phyloP scores from a whole-genome alignment of 495 filamentous ascomycete genomes.

The Daldinia loculata region DNA sequence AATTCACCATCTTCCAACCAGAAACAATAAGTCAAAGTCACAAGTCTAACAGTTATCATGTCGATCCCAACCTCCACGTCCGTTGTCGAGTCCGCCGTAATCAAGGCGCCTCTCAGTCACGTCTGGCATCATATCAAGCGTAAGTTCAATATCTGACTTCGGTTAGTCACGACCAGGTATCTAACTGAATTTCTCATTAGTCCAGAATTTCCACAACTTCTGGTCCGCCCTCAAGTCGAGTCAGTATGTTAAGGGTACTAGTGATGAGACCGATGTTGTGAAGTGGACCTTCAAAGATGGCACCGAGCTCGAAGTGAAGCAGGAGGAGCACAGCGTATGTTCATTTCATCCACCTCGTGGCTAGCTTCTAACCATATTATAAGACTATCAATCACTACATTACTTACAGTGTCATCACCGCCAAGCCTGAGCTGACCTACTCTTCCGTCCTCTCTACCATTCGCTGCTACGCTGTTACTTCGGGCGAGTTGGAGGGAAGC shows the following conservation, averaged over 20 bases:
- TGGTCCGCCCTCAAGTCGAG: conserved; percentile 65
- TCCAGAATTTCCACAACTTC: conserved; percentile 67
- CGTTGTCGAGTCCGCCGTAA: conserved; percentile 70
- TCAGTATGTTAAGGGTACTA: conserved; percentile 65
- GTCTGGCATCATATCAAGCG: conserved; percentile 76
- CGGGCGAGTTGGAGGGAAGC: conserved; percentile 64
- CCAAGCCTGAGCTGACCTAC: conserved; percentile 66
- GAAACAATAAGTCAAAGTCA: not conserved
- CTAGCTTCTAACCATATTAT: not conserved
- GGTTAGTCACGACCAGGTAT: not conserved
- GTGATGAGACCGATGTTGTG: conserved; percentile 68
- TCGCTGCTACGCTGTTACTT: conserved; percentile 66
- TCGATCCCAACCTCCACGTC: conserved; percentile 70
- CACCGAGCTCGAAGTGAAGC: conserved; percentile 70
- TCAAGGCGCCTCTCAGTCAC: conserved; percentile 65
- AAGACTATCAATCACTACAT: conserved; percentile 75
- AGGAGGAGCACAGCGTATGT: conserved; percentile 72
- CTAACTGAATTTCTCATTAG: conserved; percentile 23
- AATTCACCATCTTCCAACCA: not conserved
- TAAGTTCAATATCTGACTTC: conserved; percentile 12
- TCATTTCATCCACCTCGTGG: not conserved
- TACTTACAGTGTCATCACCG: conserved; percentile 72
- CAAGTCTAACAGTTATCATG: conserved; percentile 23
- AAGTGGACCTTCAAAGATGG: conserved; percentile 73
- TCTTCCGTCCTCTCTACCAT: conserved; percentile 69